Evolutionary conservation across 108 stramenopile species (phyloP), one percentile per base, ranked within the genome.

Genomic region (Epithemia pelagica): DNA sequence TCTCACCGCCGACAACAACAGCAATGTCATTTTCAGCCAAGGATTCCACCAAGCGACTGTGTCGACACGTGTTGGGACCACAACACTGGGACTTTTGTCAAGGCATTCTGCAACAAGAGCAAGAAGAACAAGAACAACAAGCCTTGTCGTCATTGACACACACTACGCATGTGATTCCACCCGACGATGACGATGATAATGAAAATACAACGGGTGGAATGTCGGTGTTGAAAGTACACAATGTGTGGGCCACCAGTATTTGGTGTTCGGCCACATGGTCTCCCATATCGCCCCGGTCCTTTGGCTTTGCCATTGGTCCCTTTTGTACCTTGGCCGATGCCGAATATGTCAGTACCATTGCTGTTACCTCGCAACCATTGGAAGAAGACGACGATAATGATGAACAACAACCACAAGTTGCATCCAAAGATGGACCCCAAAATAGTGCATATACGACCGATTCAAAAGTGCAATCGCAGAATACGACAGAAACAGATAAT

Each of bases 301-400:
- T 89, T 15, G 92, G 92, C 7, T 94, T 90, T 81, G 89, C 88
- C 27, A 70, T 90, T 24, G 92, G 92, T 53, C 92, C 92, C 0
- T 94, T 94, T 68, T 69, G 76, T 2, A 64, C 75, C 19, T 26
- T 94, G 23, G 84, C 82, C 27, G 92, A 94, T 80, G 88, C 92
- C 10, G 92, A 94, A 68, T 94, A 89, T 66, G 89, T 86, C 72
- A 65, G 64, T 23, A 32, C 65, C 52, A 66, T 68, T 3, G 63
- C 32, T 8, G 37, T 15, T 15, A 10, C 15, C 10, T 5, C 37
- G 37, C 10, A 5, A 5, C n/a, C n/a, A n/a, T 15, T 5, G 10
- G 79, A 82, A 15, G 79, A 78, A 20, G 84, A 86, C 24, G 79
- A 78, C 1, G 79, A 81, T n/a, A 71, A 75, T n/a, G 81, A 79